Evolutionary conservation across 371 early-diverging fungal genomes (phyloP).

Genomic region (Lichtheimia hyalospora): DNA sequence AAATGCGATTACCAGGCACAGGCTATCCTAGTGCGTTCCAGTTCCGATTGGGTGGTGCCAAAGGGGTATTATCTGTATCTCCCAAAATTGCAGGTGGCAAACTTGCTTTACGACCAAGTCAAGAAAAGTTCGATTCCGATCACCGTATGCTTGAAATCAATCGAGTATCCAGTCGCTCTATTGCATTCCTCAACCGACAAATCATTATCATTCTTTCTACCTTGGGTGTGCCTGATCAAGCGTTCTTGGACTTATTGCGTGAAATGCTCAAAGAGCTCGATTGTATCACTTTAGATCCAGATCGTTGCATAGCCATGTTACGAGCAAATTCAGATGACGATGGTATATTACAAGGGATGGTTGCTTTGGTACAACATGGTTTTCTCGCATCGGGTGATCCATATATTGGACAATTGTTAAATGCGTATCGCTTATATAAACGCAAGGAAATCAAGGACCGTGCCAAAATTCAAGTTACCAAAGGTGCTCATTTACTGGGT

Average conservation of each 20-base stretch:
- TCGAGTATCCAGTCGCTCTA: slow-evolving; percentile 34
- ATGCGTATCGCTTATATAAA: slow-evolving; percentile 41
- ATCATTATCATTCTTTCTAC: slow-evolving; percentile 59
- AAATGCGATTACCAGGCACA: slow-evolving; percentile 33
- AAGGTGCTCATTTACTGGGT: slow-evolving; percentile 67
- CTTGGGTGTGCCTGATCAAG: slow-evolving; percentile 53
- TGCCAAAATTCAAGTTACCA: slow-evolving; percentile 55
- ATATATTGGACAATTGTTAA: slow-evolving; percentile 49
- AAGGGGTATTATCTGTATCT: slow-evolving; percentile 59
- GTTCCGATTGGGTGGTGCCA: slow-evolving; percentile 73
- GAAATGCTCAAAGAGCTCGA: slow-evolving; percentile 37
- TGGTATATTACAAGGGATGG: slow-evolving; percentile 34
- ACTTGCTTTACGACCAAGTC: slow-evolving; percentile 59
- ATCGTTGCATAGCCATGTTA: slow-evolving; percentile 33
- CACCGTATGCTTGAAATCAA: slow-evolving; percentile 56
- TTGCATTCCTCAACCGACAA: slow-evolving; percentile 64
- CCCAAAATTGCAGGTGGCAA: slow-evolving; percentile 17
- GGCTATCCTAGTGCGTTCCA: slow-evolving; percentile 70
- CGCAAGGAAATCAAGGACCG: slow-evolving; percentile 58
- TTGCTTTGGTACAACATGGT: slow-evolving; percentile 44
- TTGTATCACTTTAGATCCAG: slow-evolving; percentile 26
- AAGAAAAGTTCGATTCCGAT: slow-evolving; percentile 60
- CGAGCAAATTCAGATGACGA: slow-evolving; percentile 40
- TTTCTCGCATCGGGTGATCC: slow-evolving; percentile 53
- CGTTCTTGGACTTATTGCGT: slow-evolving; percentile 43